These are phyloP conservation scores for Fusarium illudens DNA, from an alignment of 2,329 filamentous ascomycete genomes.

Conservation along the genomic window DNA sequence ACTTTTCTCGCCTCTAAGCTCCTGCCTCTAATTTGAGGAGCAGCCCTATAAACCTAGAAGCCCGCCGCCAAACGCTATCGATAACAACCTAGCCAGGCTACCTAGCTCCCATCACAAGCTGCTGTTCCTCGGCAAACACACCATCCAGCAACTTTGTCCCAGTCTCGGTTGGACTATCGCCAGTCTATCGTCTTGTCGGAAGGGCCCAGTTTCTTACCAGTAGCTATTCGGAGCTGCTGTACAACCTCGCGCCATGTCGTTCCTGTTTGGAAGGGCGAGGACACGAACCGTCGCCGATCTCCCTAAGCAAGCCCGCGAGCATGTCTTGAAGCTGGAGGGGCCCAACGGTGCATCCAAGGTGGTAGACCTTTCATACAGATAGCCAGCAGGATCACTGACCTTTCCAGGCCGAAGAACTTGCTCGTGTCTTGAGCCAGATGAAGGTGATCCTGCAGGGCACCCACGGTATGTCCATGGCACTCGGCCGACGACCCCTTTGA, in stretches of 20 bases:
- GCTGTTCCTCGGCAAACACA: constrained; percentile 3
- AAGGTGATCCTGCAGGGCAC: constrained; percentile 94
- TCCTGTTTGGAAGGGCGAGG: constrained; percentile 63
- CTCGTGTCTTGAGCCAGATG: constrained; percentile 87
- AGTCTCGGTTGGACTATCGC: constrained; percentile 5
- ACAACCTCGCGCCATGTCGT: constrained; percentile 54
- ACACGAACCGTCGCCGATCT: constrained; percentile 62
- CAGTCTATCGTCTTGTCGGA: background rate
- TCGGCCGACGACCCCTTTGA: background rate
- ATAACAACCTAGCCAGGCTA: too few species aligned
- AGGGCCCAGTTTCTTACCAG: background rate
- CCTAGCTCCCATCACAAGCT: constrained; percentile 16
- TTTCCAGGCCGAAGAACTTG: constrained; percentile 81
- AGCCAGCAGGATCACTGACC: background rate
- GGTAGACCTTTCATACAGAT: constrained; percentile 1
- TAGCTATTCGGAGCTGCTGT: background rate
- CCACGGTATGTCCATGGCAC: constrained; percentile 67
- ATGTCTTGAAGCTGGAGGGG: constrained; percentile 61
- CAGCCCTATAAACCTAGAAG: background rate
- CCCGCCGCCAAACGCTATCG: constrained; percentile 22
- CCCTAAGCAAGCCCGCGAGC: constrained; percentile 64
- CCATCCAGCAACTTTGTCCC: constrained; percentile 2
- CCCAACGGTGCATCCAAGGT: constrained; percentile 60
- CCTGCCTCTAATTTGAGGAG: background rate
- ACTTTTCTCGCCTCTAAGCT: background rate